Percentiles rank a stretch among this genome's conserved stretches.
phyloP scores from a whole-genome alignment of 441 rosid genomes.

The Mallotus repandus region DNA sequence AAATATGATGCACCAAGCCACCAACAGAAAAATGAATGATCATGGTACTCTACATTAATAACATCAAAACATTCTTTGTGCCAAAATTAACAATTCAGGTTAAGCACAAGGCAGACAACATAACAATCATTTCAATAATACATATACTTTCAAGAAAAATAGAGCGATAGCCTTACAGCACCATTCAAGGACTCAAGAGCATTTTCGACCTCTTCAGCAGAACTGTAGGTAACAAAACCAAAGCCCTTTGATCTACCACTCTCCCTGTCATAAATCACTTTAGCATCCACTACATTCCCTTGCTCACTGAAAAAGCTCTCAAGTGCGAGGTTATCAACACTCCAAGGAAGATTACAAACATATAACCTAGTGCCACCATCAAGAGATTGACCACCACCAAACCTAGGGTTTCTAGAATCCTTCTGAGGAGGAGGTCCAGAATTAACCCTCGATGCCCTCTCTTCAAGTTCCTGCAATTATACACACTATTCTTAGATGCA shows the following conservation, averaged over 20 bases:
- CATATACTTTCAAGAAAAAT: constrained; percentile 1
- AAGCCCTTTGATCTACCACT: constrained; percentile 96
- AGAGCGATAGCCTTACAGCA: constrained; percentile 49
- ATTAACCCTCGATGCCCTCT: constrained; percentile 69
- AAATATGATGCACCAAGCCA: not conserved
- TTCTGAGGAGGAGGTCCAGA: constrained; percentile 65
- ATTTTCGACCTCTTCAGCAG: constrained; percentile 67
- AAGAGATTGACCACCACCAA: constrained; percentile 30
- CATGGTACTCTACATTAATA: not conserved
- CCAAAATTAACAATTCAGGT: constrained; percentile 5
- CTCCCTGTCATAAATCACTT: constrained; percentile 85
- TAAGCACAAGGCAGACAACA: not conserved
- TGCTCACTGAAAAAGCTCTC: constrained; percentile 75
- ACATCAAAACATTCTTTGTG: not conserved
- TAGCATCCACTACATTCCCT: constrained; percentile 85
- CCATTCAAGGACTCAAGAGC: constrained; percentile 84
- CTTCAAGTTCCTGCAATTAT: constrained; percentile 59
- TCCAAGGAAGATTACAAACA: constrained; percentile 96
- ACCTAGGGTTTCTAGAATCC: constrained; percentile 48
- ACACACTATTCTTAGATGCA: constrained; percentile 11
- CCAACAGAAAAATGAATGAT: not conserved
- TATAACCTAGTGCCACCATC: constrained; percentile 56
- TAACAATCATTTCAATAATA: not conserved
- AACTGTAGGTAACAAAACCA: constrained; percentile 86
- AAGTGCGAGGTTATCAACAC: constrained; percentile 78